Base-by-base conservation (phyloP, 2,329 filamentous ascomycete genomes). In the Pseudocercospora crystallina region DNA sequence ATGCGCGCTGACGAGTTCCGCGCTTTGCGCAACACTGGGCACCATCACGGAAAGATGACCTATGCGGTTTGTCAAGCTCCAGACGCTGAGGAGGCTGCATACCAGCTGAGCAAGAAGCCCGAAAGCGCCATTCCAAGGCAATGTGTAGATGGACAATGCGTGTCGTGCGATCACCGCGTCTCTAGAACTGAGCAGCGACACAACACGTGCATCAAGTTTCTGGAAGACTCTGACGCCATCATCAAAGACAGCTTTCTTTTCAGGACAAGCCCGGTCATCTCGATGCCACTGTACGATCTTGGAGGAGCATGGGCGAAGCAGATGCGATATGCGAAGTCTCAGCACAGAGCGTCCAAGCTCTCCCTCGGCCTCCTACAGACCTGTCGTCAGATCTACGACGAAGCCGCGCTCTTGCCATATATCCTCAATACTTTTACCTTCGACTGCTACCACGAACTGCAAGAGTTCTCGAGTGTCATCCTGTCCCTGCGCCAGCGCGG, bases 381-480 rank as follows among this genome's bases (percentile, higher is more conserved):
- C n/a, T 51, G 51, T 31, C 35, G 32, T 15, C 43, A 49, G 15
- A 38, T 51, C 29, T 47, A 54, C 52, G 12, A 48, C 26, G 52
- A 54, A 37, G 52, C 52, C 10, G 32, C 30, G 1, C 38, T 54
- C 3, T 17, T 54, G 14, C 48, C 43, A n/a, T 54, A 51, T 37
- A 32, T 29, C n/a, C 17, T 35, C 14, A 41, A 47, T 31, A 51
- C 34, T 35, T 54, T 54, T 29, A 39, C 43, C 12, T 48, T 51
- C 35, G 39, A 26, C 20, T 26, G 7, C 20, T 26, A 26, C 20
- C 20, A 7, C 20, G 20, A 26, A 26, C 7, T 26, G 20, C 20
- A 26, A 26, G 20, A 26, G 20, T 26, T 26, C 7, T 3, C 20
- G 20, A 26, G 7, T 7, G 20, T 26, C 7, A 7, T 26, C 20